Evolutionary conservation across 768 basidiomycete species (phyloP).

Genomic region (Hypsizygus marmoreus): DNA sequence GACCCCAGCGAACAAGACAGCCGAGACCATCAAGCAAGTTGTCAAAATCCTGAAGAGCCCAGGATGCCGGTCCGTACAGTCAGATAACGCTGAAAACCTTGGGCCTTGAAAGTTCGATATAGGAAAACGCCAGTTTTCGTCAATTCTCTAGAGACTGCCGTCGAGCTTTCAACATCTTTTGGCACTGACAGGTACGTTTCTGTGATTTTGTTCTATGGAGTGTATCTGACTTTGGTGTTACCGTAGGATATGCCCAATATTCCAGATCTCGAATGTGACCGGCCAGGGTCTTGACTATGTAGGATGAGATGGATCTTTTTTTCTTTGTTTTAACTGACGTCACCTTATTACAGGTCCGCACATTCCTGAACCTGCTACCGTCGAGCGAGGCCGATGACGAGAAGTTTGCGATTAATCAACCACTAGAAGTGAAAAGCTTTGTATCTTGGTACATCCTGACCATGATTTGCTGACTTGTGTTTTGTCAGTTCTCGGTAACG

Average conservation of each 20-base stretch:
- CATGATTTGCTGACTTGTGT: slow-evolving; percentile 1
- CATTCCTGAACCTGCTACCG: slow-evolving; percentile 88
- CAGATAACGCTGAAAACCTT: neutral
- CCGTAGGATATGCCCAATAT: slow-evolving; percentile 82
- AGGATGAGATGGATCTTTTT: slow-evolving; percentile 21
- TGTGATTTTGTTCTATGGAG: neutral
- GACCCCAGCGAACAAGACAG: slow-evolving; percentile 90
- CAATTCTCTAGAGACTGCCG: slow-evolving; percentile 76
- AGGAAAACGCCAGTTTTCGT: slow-evolving; percentile 87
- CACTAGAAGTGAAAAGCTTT: slow-evolving; percentile 69
- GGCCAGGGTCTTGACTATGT: slow-evolving; percentile 88
- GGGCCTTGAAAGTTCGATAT: neutral
- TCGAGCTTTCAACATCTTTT: slow-evolving; percentile 76
- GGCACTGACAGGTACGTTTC: slow-evolving; percentile 66
- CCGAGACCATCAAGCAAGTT: slow-evolving; percentile 91
- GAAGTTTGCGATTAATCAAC: slow-evolving; percentile 78
- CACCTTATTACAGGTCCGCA: slow-evolving; percentile 58
- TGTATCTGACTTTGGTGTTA: slow-evolving; percentile 8
- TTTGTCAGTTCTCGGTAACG: slow-evolving; percentile 72
- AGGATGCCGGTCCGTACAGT: slow-evolving; percentile 72
- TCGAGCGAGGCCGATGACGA: slow-evolving; percentile 83
- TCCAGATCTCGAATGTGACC: slow-evolving; percentile 92
- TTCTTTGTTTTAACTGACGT: neutral
- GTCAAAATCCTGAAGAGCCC: slow-evolving; percentile 91
- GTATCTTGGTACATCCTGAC: slow-evolving; percentile 1